Evolutionary conservation across 2,329 filamentous ascomycete genomes (phyloP).

Genomic region (Cadophora sp.): DNA sequence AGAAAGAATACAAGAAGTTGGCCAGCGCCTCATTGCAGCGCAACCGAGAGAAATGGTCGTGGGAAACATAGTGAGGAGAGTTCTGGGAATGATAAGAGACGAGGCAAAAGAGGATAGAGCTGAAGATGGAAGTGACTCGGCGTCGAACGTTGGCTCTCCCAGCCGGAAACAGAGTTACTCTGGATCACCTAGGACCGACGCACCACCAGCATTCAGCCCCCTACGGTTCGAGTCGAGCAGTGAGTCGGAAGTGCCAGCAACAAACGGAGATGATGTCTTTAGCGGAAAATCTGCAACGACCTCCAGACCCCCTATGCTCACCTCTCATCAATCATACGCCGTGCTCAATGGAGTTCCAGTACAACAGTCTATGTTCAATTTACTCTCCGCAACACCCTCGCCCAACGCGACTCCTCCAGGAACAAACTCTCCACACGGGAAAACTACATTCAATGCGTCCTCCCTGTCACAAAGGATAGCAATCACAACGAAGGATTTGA

Average conservation of each 20-base stretch:
- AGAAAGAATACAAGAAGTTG: constrained; percentile 79
- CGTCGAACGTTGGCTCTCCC: constrained; percentile 40
- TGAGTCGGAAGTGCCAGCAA: constrained; percentile 30
- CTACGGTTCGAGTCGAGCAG: constrained; percentile 41
- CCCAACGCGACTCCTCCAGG: constrained; percentile 60
- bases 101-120: constrained; percentile 85
- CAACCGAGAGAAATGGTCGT: constrained; percentile 92
- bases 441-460: constrained; percentile 35
- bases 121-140: constrained; percentile 50
- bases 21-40: constrained; percentile 76
- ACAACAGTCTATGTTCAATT: constrained; percentile 81
- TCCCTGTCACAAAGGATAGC: constrained; percentile 41
- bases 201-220: constrained; percentile 34
- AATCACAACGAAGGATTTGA: constrained; percentile 67
- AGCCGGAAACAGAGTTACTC: constrained; percentile 33
- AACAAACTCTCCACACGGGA: constrained; percentile 54
- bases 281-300: constrained; percentile 28
- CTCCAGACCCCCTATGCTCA: constrained; percentile 65
- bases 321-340: constrained; percentile 68
- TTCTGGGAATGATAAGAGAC: constrained; percentile 89
- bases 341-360: constrained; percentile 57
- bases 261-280: constrained; percentile 38
- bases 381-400: constrained; percentile 74
- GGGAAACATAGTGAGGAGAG: constrained; percentile 90
- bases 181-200: constrained; percentile 26